A percentile compares a stretch with the other conserved stretches of the same genome.
phyloP scores from a whole-genome alignment of 2,329 filamentous ascomycete species.

The Epichloe sibirici region DNA sequence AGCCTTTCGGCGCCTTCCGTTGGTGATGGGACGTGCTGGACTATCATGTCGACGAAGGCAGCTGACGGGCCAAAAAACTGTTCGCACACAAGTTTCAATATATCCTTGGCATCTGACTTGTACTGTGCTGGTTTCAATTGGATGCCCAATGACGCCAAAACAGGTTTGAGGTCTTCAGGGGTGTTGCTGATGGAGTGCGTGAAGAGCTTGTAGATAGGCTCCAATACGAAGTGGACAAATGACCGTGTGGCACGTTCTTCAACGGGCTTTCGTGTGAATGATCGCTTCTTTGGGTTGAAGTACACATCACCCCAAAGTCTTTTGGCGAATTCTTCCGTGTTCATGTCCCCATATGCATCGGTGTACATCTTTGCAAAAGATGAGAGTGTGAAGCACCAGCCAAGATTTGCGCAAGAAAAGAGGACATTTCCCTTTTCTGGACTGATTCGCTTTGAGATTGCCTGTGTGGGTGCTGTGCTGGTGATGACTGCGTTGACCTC shows the following conservation, averaged over 20 bases:
- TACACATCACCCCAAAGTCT: constrained; percentile 95
- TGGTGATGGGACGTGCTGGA: constrained; percentile 80
- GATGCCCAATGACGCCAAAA: constrained; percentile 70
- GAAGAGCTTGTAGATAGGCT: constrained; percentile 96
- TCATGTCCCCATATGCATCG: constrained; percentile 72
- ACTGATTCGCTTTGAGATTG: constrained; percentile 69
- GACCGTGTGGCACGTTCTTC: constrained; percentile 73
- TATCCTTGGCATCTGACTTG: constrained; percentile 75
- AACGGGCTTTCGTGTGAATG: constrained; percentile 76
- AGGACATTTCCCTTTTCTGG: constrained; percentile 98
- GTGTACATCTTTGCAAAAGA: constrained; percentile 97
- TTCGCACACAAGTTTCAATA: constrained; percentile 81
- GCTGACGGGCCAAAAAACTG: constrained; percentile 82
- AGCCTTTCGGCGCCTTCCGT: constrained; percentile 63
- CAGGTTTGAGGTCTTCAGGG: constrained; percentile 69
- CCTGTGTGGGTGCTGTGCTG: constrained; percentile 68
- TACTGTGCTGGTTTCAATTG: constrained; percentile 84
- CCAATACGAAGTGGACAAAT: constrained; percentile 89
- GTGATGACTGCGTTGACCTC: constrained; percentile 96
- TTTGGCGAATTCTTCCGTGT: constrained; percentile 68
- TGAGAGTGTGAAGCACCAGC: constrained; percentile 90
- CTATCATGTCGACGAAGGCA: constrained; percentile 93
- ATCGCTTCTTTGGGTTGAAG: constrained; percentile 81
- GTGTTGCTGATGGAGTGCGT: constrained; percentile 89
- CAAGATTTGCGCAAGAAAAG: constrained; percentile 85